Percentiles rank a stretch among this genome's conserved stretches.
phyloP scores from a whole-genome alignment of 495 filamentous ascomycete species.

The Neurospora sp. region DNA sequence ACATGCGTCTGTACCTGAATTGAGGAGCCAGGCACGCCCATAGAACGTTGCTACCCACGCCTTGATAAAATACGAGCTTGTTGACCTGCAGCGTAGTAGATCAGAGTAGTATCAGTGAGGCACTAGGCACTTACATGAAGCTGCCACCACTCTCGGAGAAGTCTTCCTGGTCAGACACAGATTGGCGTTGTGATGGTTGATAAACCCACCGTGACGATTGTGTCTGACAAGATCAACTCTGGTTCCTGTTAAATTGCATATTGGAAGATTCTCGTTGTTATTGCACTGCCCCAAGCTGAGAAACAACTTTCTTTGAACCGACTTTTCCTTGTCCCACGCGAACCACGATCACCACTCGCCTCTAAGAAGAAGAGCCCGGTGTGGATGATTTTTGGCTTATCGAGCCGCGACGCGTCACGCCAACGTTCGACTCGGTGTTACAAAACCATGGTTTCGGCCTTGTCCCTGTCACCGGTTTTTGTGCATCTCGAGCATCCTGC shows the following conservation, averaged over 20 bases:
- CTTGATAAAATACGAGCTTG: not conserved
- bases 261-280: not conserved
- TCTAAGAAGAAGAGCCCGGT: not conserved
- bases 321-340: not conserved
- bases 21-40: not conserved
- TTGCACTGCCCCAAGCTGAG: not conserved
- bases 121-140: not conserved
- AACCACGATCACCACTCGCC: not conserved
- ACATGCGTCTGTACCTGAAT: not conserved
- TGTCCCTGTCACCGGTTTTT: not conserved
- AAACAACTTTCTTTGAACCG: not conserved
- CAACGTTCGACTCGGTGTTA: not conserved
- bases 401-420: not conserved
- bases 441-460: not conserved
- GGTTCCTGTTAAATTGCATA: not conserved
- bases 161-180: not conserved
- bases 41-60: not conserved
- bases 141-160: not conserved
- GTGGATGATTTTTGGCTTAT: not conserved
- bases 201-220: not conserved
- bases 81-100: not conserved
- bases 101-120: not conserved
- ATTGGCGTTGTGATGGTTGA: not conserved
- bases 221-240: not conserved
- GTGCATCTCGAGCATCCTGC: not conserved